Evolutionary conservation across 768 basidiomycete genomes (phyloP), one percentile per base, ranked within the genome.

Genomic region (Tulasnella sp.): DNA sequence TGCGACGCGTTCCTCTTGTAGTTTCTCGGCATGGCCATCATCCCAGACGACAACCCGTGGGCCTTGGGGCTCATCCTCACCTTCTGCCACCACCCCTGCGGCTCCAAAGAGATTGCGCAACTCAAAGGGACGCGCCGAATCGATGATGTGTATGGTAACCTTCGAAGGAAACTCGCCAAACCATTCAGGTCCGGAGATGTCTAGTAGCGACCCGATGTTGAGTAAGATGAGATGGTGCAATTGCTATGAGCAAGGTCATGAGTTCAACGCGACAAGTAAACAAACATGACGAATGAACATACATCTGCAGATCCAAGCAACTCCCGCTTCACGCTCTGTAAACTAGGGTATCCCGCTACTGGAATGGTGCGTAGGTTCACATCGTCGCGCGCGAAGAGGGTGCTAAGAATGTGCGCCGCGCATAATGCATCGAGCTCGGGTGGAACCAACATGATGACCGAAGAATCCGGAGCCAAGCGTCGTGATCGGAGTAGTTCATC

Each of bases 401-500:
- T 82, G 9, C 85, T 83, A 42, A 98, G 78, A 80, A 98, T 94
- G 42, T 83, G 79, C 4, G 88, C 83, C 8, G 91, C 91, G 67
- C 90, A 92, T 5, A 97, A 73, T 4, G 88, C 88, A 71, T 99
- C 94, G 50, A 92, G 86, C 66, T 93, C 87, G 8, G 90, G 86
- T 2, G 88, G 82, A 43, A 88, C 89, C 56, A 93, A 80, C 48
- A 94, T 77, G 62, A 87, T 78, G 60, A 92, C 82, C 1, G 88
- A 87, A 8, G 87, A 83, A 1, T 86, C 88, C 2, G 88, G 55
- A 31, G 41, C 32, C 12, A 31, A 27, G 8, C 55, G 27, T 11
- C 55, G 29, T n/a, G 31, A 40, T 39, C 41, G 19, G 19, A 57
- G 42, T 17, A 57, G 43, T 34, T 36, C 31, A 43, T 48, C 27